These are phyloP conservation scores for Hansenula lynferdii DNA, from an alignment of 1,139 yeast genomes.

Conservation along the genomic window DNA sequence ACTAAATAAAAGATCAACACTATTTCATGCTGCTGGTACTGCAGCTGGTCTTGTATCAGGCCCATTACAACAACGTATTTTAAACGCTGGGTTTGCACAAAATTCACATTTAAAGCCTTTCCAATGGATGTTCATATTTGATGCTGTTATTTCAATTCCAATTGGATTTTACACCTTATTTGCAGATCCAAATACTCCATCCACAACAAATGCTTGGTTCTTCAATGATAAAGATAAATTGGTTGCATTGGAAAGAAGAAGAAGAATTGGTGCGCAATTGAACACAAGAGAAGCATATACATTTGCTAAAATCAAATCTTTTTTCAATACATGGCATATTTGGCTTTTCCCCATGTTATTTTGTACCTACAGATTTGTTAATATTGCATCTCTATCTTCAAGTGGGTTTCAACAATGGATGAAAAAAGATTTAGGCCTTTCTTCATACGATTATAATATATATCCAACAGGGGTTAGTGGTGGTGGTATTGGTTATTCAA, in stretches of 20 bases:
- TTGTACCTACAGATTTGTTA: constrained; percentile 37
- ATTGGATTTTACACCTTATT: constrained; percentile 19
- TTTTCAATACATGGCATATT: too few relatives aligned
- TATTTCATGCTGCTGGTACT: constrained; percentile 37
- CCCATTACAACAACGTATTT: constrained; percentile 37
- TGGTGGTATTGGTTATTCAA: constrained; percentile 34
- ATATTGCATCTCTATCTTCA: constrained; percentile 29
- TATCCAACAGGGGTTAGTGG: constrained; percentile 44
- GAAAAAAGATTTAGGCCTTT: constrained; percentile 33
- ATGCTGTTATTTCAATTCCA: too few relatives aligned
- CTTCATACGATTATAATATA: constrained; percentile 38
- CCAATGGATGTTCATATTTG: constrained; percentile 47
- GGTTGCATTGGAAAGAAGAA: constrained; percentile 33
- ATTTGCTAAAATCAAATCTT: constrained; percentile 42
- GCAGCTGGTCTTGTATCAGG: too few relatives aligned
- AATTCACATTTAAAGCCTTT: constrained; percentile 32
- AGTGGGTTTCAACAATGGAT: constrained; percentile 30
- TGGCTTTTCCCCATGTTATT: constrained; percentile 34
- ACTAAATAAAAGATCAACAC: constrained; percentile 42
- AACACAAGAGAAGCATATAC: too few relatives aligned
- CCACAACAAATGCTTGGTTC: constrained; percentile 33
- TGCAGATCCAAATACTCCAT: constrained; percentile 34
- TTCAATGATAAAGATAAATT: constrained; percentile 27
- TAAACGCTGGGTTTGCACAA: constrained; percentile 13
- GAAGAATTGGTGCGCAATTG: constrained; percentile 17